Base-by-base conservation (phyloP, 108 stramenopile genomes). In the Fragilariopsis cylindrus region DNA sequence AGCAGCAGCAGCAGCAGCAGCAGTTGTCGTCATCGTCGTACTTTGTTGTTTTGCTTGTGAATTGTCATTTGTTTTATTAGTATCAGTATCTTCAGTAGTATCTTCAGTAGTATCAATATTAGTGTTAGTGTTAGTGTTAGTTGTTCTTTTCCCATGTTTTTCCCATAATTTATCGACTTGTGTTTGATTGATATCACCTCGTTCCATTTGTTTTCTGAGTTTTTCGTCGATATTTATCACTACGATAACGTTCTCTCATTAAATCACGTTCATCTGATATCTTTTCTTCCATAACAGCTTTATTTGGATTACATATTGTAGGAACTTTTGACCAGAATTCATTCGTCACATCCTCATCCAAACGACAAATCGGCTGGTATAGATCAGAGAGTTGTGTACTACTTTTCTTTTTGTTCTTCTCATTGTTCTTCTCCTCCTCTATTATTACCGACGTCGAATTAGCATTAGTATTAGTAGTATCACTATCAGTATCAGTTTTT, bases 301-400 rank as follows among this genome's bases (percentile, higher is more conserved):
- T 57, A 42, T 52, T 64, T 9, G 77, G 77, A 57, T 72, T 72
- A 47, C 77, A 78, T 44, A 78, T 65, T 42, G 50, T 5, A 3
- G 77, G 77, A 41, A 78, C 71, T 15, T 46, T 48, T 7, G 40
- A 41, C 77, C 77, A 78, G 58, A 78, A 78, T 9, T 46, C 11
- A 3, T 72, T 55, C 41, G 53, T 7, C 13, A 56, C 49, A 12
- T 9, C 54, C 53, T 44, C 19, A 13, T 54, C 53, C 19, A n/a
- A 11, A 2, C 48, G 46, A 64, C 11, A 39, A 21, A 65, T 48
- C 30, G 48, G 63, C 16, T 42, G n/a, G 56, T 64, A 50, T 48
- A 70, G 68, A 48, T 71, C 65, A 12, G 77, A 55, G 50, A 60
- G 56, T 48, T 56, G 67, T 46, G 67, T 46, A 48, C 30, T 30